Base-by-base conservation (phyloP, 768 basidiomycete species). In the Boletus vinaceobasis region DNA sequence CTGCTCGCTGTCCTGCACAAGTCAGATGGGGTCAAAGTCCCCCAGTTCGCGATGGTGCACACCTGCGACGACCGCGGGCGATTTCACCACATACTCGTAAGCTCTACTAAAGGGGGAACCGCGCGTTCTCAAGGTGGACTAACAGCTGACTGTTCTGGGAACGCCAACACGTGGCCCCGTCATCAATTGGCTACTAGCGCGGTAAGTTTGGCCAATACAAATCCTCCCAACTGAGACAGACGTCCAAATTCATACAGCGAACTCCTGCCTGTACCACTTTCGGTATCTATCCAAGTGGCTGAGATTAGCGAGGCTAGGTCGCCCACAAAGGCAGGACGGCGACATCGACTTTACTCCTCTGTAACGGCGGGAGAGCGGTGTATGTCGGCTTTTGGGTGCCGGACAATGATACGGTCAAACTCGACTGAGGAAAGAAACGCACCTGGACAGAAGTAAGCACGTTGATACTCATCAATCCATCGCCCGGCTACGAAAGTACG, bases 51-150 rank as follows among this genome's bases (percentile, higher is more conserved):
- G 40, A 48, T 62, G 64, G 64, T 56, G 56, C 56, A 33, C 31
- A 15, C 53, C 49, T 61, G 62, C 53, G 48, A 69, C 63, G 53
- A 43, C 65, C 69, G 60, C 62, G 65, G 65, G 57, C 21, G 38
- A 50, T 31, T 44, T 45, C 50, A 23, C 40, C 58, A 43, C 50
- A 50, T 7, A 23, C 26, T 50, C 63, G 53, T 63, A 52, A 56
- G 48, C 26, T 3, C 52, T 57, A 36, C 53, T 42, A 54, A 65
- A 59, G 50, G 35, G 17, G 58, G 47, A 48, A 43, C 7, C 11
- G 29, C n/a, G 21, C 48, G 46, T 56, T 64, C 60, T 62, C 63
- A 63, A 56, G 64, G 42, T 44, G 40, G 32, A 26, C 38, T 3
- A 17, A 36, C 27, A 38, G 56, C 53, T 55, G 61, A 53, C 58